These are phyloP conservation scores for Saitozyma podzolica DNA, from an alignment of 768 basidiomycete genomes.

Conservation along the genomic window DNA sequence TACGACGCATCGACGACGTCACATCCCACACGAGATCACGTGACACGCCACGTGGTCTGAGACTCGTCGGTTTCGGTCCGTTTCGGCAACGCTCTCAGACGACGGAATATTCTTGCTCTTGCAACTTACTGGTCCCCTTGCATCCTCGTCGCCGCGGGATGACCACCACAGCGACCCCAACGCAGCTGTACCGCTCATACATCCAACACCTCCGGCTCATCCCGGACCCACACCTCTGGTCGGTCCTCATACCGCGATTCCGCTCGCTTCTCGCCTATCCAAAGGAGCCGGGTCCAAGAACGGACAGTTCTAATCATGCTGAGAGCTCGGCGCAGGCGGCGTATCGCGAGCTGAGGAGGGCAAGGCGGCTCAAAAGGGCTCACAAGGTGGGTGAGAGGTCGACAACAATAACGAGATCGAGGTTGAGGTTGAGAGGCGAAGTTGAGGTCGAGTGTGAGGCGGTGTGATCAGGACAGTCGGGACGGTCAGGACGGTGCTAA, in stretches of 20 bases:
- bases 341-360: conserved; percentile 1
- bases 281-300: neutral
- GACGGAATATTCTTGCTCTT: neutral
- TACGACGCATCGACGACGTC: too few relatives aligned
- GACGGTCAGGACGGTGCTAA: conserved; percentile 1
- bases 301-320: neutral
- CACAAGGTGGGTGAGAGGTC: conserved; percentile 6
- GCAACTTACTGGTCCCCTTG: too few relatives aligned
- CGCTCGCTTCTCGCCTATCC: neutral
- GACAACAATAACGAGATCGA: neutral
- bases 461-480: neutral
- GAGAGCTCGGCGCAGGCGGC: neutral
- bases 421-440: too few relatives aligned
- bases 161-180: neutral
- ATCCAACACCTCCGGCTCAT: conserved; percentile 29
- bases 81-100: neutral
- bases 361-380: conserved; percentile 6
- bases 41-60: neutral
- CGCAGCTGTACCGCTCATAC: conserved; percentile 31
- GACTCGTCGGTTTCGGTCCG: neutral
- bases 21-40: too few relatives aligned
- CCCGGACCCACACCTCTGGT: conserved; percentile 43
- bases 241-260: conserved; percentile 21
- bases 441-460: too few relatives aligned
- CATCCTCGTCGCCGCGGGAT: neutral